phyloP scores from a whole-genome alignment of 2,329 filamentous ascomycete genomes.

The Botrytis galanthina region DNA sequence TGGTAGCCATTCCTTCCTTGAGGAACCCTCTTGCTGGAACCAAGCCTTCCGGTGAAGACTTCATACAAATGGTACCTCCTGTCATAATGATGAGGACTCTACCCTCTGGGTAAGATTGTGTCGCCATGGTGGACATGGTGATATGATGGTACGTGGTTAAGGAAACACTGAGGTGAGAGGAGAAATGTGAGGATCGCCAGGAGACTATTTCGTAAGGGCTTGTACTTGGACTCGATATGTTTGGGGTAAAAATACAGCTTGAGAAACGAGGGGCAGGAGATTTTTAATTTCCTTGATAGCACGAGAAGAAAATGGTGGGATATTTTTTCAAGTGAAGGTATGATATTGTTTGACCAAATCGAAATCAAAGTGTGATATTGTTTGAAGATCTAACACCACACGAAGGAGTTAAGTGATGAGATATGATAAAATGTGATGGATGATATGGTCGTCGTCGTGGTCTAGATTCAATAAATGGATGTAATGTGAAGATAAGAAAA shows the following conservation, averaged over 20 bases:
- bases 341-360: no score
- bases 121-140: constrained; percentile 10
- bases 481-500: background rate
- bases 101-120: constrained; percentile 49
- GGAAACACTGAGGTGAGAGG: background rate
- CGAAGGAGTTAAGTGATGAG: background rate
- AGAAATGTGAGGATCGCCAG: constrained; percentile 11
- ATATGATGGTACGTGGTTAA: background rate
- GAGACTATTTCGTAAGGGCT: background rate
- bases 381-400: background rate
- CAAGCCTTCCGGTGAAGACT: constrained; percentile 61
- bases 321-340: no score
- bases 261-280: background rate
- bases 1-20: constrained; percentile 60
- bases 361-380: no score
- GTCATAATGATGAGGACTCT: constrained; percentile 67
- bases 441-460: background rate
- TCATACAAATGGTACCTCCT: constrained; percentile 68
- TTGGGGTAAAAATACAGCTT: background rate
- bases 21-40: constrained; percentile 61
- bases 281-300: background rate
- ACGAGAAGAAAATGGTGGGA: background rate
- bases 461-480: background rate
- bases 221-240: background rate
- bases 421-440: background rate